These are phyloP conservation scores for Termitomyces sp. DNA, from an alignment of 768 basidiomycete species.

Conservation along the genomic window DNA sequence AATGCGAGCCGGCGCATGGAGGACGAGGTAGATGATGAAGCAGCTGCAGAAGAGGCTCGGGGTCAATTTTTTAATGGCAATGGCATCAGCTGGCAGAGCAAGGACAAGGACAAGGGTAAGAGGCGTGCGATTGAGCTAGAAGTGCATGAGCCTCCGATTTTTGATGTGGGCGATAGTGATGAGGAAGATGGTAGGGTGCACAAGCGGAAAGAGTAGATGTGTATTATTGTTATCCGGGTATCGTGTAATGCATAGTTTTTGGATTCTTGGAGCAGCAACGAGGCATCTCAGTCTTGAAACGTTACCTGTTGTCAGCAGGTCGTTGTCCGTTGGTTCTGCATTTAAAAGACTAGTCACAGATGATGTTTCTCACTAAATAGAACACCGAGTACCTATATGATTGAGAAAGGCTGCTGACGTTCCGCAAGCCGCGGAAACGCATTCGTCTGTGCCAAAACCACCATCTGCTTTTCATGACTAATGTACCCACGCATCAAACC, in stretches of 20 bases:
- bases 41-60: slow-evolving; percentile 23
- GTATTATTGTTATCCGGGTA: background rate
- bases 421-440: slow-evolving; percentile 77
- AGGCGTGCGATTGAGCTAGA: slow-evolving; percentile 29
- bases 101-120: slow-evolving; percentile 57
- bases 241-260: background rate
- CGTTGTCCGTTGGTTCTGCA: background rate
- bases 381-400: slow-evolving; percentile 17
- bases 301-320: background rate
- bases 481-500: slow-evolving; percentile 94
- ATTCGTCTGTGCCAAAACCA: slow-evolving; percentile 76
- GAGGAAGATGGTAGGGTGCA: slow-evolving; percentile 33
- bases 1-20: slow-evolving; percentile 39
- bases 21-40: slow-evolving; percentile 30
- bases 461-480: slow-evolving; percentile 91
- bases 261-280: background rate
- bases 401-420: slow-evolving; percentile 46
- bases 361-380: background rate
- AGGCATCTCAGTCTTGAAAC: background rate
- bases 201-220: slow-evolving; percentile 1
- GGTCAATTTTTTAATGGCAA: slow-evolving; percentile 12
- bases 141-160: slow-evolving; percentile 35
- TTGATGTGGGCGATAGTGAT: slow-evolving; percentile 55
- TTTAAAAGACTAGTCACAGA: background rate
- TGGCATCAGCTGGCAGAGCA: slow-evolving; percentile 20